A percentile compares a stretch with the other conserved stretches of the same genome.
Conservation (phyloP, 1,284 basidiomycete species). For the Ganoderma multipileum region DNA sequence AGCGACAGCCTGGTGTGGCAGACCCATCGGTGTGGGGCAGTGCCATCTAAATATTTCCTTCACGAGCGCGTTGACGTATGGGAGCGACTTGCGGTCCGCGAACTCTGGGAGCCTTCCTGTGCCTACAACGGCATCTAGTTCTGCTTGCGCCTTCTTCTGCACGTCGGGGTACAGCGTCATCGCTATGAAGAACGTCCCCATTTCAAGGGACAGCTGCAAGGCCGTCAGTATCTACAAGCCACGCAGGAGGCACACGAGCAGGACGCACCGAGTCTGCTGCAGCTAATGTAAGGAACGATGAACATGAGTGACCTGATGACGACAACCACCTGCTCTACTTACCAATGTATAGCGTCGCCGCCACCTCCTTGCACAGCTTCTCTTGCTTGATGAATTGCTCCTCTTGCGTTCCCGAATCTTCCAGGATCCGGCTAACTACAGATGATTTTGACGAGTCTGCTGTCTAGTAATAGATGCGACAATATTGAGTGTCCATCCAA, state of each 20-base stretch:
- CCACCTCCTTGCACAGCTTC: slow-evolving; percentile 8
- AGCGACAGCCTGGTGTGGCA: slow-evolving; percentile 19
- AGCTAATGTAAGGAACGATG: not conserved
- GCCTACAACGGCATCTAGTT: slow-evolving; percentile 42
- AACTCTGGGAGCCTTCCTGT: slow-evolving; percentile 39
- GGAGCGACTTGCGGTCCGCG: slow-evolving; percentile 36
- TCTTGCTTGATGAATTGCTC: not conserved
- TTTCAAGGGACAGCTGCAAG: slow-evolving; percentile 19
- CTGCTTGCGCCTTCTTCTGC: slow-evolving; percentile 39
- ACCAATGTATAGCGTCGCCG: slow-evolving; percentile 27
- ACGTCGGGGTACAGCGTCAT: slow-evolving; percentile 41
- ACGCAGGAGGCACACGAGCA: too few relatives aligned
- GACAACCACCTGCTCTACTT: not conserved
- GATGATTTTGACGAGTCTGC: slow-evolving; percentile 10
- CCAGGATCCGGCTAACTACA: slow-evolving; percentile 10
- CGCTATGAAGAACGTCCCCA: slow-evolving; percentile 36
- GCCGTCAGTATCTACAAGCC: not conserved
- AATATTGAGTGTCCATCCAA: not conserved
- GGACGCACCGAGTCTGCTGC: slow-evolving; percentile 22
- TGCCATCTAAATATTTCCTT: slow-evolving; percentile 45
- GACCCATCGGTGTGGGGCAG: slow-evolving; percentile 27
- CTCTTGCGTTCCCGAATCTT: slow-evolving; percentile 10
- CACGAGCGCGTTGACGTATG: slow-evolving; percentile 41
- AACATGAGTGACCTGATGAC: too few relatives aligned
- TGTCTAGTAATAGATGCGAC: not conserved